Evolutionary conservation across 2,329 filamentous ascomycete species (phyloP).

Genomic region (Alternaria hordeiaustralica): DNA sequence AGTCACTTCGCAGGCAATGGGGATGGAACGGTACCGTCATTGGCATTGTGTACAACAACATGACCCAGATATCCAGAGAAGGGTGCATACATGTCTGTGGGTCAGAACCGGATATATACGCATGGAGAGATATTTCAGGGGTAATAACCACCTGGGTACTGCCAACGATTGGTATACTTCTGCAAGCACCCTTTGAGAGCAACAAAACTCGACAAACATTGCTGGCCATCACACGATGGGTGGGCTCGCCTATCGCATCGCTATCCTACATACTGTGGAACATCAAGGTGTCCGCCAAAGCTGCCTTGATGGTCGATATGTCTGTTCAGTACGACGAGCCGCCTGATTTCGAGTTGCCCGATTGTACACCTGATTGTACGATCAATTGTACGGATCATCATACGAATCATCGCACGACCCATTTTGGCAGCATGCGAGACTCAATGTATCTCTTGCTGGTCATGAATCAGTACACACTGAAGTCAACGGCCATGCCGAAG

Average conservation of each 20-base stretch:
- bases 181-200: constrained; percentile 53
- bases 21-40: constrained; percentile 28
- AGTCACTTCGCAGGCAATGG: constrained; percentile 17
- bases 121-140: constrained; percentile 37
- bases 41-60: constrained; percentile 12
- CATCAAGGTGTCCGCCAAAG: constrained; percentile 50
- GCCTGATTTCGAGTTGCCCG: constrained; percentile 9
- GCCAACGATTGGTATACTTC: constrained; percentile 47
- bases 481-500: constrained; percentile 22
- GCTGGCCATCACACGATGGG: constrained; percentile 46
- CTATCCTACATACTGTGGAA: constrained; percentile 51
- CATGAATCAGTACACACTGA: constrained; percentile 55
- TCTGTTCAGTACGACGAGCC: constrained; percentile 40
- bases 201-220: constrained; percentile 48
- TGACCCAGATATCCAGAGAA: constrained; percentile 38
- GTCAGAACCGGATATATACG: constrained; percentile 37
- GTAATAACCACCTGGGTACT: constrained; percentile 53
- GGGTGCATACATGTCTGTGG: constrained; percentile 48
- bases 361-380: too few species aligned
- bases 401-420: constrained; percentile 18
- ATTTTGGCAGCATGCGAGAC: constrained; percentile 51
- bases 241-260: constrained; percentile 48
- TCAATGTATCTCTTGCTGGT: constrained; percentile 54
- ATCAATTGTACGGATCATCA: too few species aligned
- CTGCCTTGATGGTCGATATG: constrained; percentile 51